These are phyloP conservation scores for Boechera stricta DNA, from an alignment of 345 rosid species.

Conservation along the genomic window DNA sequence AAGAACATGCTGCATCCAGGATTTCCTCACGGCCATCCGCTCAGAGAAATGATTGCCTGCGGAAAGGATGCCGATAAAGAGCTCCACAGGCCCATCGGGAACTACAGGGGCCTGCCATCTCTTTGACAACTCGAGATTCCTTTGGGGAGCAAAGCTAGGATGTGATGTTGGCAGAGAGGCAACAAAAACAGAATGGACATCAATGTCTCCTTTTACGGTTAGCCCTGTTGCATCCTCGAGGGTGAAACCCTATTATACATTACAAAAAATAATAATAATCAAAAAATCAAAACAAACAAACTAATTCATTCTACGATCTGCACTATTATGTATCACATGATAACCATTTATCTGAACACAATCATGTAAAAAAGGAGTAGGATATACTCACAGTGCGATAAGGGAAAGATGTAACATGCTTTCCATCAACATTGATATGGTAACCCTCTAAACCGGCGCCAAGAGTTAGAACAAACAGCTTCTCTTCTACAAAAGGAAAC, in stretches of 20 bases:
- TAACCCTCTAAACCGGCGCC: conserved; percentile 95
- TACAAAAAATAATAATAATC: neutral
- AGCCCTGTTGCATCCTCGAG: conserved; percentile 98
- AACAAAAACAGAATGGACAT: conserved; percentile 79
- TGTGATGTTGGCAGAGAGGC: conserved; percentile 85
- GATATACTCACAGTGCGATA: conserved; percentile 83
- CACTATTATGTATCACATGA: neutral
- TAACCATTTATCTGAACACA: conserved; percentile 17
- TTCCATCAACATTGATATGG: conserved; percentile 86
- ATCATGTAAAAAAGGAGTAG: neutral
- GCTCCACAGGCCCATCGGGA: conserved; percentile 63
- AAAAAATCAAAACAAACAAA: neutral
- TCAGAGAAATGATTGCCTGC: conserved; percentile 95
- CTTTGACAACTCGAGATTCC: conserved; percentile 75
- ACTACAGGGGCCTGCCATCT: conserved; percentile 85
- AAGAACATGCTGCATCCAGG: conserved; percentile 93
- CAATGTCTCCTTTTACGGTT: conserved; percentile 74
- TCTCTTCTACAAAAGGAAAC: conserved; percentile 81
- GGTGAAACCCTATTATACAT: conserved; percentile 67
- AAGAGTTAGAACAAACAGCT: conserved; percentile 84
- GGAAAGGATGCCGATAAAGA: conserved; percentile 89
- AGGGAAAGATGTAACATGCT: conserved; percentile 90
- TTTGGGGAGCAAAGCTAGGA: conserved; percentile 86
- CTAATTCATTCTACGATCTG: neutral
- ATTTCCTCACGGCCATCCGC: conserved; percentile 95